A percentile compares a stretch with the other conserved stretches of the same genome.
phyloP scores from a whole-genome alignment of 2,329 filamentous ascomycete genomes.

The Hypomyces perniciosus region DNA sequence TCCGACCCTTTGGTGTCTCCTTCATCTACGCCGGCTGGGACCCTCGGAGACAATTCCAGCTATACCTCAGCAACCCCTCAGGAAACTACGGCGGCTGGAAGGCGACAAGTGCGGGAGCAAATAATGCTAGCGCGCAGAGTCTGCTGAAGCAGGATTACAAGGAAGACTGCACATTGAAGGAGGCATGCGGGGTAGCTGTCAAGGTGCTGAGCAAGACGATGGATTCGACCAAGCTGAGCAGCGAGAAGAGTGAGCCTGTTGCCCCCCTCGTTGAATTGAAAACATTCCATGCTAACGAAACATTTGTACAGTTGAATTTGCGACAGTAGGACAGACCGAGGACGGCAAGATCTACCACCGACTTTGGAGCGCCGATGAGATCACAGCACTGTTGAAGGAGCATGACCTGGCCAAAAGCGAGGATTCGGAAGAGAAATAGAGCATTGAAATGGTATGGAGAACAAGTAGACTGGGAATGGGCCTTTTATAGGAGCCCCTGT shows the following conservation, averaged over 20 bases:
- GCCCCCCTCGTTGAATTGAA: background rate
- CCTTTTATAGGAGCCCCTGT: constrained; percentile 13
- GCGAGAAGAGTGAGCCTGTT: constrained; percentile 82
- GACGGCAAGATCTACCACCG: constrained; percentile 97
- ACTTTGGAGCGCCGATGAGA: constrained; percentile 95
- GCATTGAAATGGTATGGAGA: background rate
- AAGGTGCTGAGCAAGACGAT: constrained; percentile 99
- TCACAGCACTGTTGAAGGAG: constrained; percentile 87
- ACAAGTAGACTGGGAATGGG: constrained; percentile 9
- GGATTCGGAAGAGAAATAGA: constrained; percentile 59
- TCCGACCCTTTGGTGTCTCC: constrained; percentile 94
- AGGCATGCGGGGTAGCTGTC: constrained; percentile 94
- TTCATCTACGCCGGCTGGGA: constrained; percentile 99
- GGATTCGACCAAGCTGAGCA: constrained; percentile 98
- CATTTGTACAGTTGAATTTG: constrained; percentile 74
- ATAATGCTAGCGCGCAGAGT: constrained; percentile 96
- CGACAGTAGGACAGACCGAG: constrained; percentile 92
- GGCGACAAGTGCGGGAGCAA: constrained; percentile 93
- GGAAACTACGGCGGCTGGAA: constrained; percentile 99
- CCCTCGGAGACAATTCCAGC: constrained; percentile 90
- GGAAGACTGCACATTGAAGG: constrained; percentile 92
- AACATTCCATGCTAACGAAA: constrained; percentile 14
- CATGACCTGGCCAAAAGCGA: constrained; percentile 90
- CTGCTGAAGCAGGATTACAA: constrained; percentile 99
- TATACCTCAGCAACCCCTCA: constrained; percentile 97